Percentiles rank a stretch among this genome's conserved stretches.
phyloP scores from a whole-genome alignment of 2,329 filamentous ascomycete species.

The Nigrograna mackinnonii region DNA sequence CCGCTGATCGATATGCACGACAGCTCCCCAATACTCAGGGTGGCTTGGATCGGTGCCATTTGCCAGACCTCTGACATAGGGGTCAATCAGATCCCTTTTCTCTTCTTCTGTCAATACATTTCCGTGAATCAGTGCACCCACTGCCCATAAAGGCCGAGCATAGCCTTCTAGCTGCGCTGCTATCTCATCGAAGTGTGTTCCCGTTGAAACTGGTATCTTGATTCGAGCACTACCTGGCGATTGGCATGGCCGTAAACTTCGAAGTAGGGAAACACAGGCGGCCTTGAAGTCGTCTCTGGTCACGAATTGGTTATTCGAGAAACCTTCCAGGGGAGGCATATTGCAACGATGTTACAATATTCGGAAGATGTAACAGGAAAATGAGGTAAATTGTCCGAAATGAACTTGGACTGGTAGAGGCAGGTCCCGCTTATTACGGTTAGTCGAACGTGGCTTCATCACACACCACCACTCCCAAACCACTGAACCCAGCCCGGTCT shows the following conservation, averaged over 20 bases:
- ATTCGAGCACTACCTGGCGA: slow-evolving; percentile 35
- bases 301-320: slow-evolving; percentile 31
- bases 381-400: too few species aligned
- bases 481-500: too few species aligned
- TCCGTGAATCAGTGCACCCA: slow-evolving; percentile 31
- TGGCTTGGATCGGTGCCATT: slow-evolving; percentile 39
- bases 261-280: slow-evolving; percentile 26
- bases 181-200: slow-evolving; percentile 39
- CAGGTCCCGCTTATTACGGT: too few species aligned
- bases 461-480: too few species aligned
- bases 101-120: slow-evolving; percentile 15
- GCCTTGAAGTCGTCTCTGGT: slow-evolving; percentile 26
- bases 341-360: not conserved
- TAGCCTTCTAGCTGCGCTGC: slow-evolving; percentile 39
- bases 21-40: slow-evolving; percentile 52
- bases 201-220: slow-evolving; percentile 30
- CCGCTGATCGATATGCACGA: slow-evolving; percentile 52
- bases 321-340: slow-evolving; percentile 31
- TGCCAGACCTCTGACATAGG: slow-evolving; percentile 33
- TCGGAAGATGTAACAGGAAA: too few species aligned
- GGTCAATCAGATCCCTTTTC: slow-evolving; percentile 19
- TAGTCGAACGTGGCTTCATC: too few species aligned
- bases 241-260: slow-evolving; percentile 30
- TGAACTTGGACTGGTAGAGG: too few species aligned
- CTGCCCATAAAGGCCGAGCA: slow-evolving; percentile 36